Evolutionary conservation across 306 rosid species (phyloP).

Genomic region (Vachellia collinsii): DNA sequence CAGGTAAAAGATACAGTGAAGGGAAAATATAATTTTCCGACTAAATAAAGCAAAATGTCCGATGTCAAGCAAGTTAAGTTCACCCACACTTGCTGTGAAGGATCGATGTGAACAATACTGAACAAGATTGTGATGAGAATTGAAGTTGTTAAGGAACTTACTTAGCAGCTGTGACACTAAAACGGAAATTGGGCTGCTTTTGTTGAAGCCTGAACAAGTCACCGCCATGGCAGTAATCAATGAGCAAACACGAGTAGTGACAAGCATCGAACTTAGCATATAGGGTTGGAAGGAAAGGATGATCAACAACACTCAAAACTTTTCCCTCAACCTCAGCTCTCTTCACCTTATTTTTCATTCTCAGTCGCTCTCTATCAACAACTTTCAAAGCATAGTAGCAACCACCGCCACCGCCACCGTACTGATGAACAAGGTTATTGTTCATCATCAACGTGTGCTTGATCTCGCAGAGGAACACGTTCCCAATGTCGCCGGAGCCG

Average conservation of each 20-base stretch:
- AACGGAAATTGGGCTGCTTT: slow-evolving; percentile 7
- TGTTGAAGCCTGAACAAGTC: slow-evolving; percentile 20
- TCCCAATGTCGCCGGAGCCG: slow-evolving; percentile 67
- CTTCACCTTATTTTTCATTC: slow-evolving; percentile 63
- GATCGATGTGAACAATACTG: too few relatives aligned
- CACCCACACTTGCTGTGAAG: neutral
- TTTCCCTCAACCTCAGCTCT: slow-evolving; percentile 67
- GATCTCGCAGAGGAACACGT: slow-evolving; percentile 68
- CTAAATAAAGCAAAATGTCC: neutral
- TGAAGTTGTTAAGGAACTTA: neutral
- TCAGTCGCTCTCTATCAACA: slow-evolving; percentile 61
- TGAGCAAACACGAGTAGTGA: slow-evolving; percentile 20
- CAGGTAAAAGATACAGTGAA: too few relatives aligned
- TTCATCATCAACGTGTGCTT: neutral
- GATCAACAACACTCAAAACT: slow-evolving; percentile 70
- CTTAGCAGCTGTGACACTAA: slow-evolving; percentile 4
- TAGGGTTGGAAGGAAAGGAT: slow-evolving; percentile 71
- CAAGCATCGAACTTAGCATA: slow-evolving; percentile 52
- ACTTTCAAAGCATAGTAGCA: slow-evolving; percentile 70
- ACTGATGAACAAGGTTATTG: neutral
- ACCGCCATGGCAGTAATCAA: slow-evolving; percentile 26
- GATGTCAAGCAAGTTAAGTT: neutral
- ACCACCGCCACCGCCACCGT: slow-evolving; percentile 46
- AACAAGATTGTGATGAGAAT: neutral
- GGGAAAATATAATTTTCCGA: neutral